Percentiles rank a stretch among this genome's conserved stretches.
Conservation (phyloP, 2,329 filamentous ascomycete species). For the Myriangium duriaei region DNA sequence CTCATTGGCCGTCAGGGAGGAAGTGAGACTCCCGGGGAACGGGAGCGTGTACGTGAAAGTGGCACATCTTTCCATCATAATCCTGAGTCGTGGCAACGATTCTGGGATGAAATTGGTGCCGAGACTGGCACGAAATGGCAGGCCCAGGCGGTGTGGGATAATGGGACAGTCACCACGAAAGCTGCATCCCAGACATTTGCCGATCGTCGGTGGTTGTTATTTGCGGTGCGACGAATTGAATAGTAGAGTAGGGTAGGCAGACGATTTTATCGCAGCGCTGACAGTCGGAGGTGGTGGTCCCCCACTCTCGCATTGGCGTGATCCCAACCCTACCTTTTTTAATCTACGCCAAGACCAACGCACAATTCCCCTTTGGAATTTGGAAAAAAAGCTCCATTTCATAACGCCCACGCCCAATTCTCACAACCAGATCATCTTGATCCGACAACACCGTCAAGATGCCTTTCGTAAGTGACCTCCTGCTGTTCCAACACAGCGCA, state of each 20-base stretch:
- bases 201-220: neutral
- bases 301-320: neutral
- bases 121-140: conserved; percentile 26
- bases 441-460: conserved; percentile 23
- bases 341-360: neutral
- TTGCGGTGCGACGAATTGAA: neutral
- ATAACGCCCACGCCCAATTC: conserved; percentile 1
- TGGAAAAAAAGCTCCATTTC: neutral
- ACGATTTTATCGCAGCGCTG: too few relatives aligned
- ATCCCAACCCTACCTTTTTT: neutral
- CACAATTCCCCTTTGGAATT: neutral
- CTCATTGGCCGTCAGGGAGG: conserved; percentile 30
- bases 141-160: conserved; percentile 20
- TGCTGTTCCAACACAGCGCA: conserved; percentile 8
- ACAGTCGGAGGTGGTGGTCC: too few relatives aligned
- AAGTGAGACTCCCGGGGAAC: conserved; percentile 19
- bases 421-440: conserved; percentile 6
- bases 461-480: conserved; percentile 35
- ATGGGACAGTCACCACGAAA: too few relatives aligned
- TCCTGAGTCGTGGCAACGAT: conserved; percentile 22
- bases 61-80: conserved; percentile 26
- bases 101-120: conserved; percentile 29
- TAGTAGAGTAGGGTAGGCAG: too few relatives aligned
- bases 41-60: conserved; percentile 13
- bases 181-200: too few relatives aligned